phyloP scores from a whole-genome alignment of 805 yeast species.

The Jamesozyma piceae region DNA sequence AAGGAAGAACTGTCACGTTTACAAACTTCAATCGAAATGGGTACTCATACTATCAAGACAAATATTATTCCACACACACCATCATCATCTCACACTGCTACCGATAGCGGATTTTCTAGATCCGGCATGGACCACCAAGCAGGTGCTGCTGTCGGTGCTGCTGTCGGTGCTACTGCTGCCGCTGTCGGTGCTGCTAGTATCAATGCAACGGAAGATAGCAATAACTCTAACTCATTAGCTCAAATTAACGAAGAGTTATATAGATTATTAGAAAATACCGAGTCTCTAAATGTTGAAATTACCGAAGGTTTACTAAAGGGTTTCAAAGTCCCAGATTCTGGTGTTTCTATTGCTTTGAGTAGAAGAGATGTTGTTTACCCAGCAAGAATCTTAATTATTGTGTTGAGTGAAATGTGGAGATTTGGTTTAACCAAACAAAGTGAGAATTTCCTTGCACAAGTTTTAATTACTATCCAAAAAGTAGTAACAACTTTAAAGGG shows the following conservation, averaged over 20 bases:
- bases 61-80: constrained; percentile 27
- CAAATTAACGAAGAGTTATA: constrained; percentile 70
- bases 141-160: constrained; percentile 10
- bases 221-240: constrained; percentile 41
- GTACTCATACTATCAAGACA: constrained; percentile 16
- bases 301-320: constrained; percentile 80
- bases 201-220: constrained; percentile 16
- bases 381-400: constrained; percentile 85
- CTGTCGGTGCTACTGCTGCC: constrained; percentile 27
- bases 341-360: constrained; percentile 72
- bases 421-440: constrained; percentile 86
- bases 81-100: constrained; percentile 5
- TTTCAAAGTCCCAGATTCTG: constrained; percentile 75
- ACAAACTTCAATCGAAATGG: constrained; percentile 30
- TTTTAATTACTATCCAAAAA: constrained; percentile 75
- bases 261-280: constrained; percentile 61
- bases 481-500: constrained; percentile 74
- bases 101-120: not conserved
- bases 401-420: constrained; percentile 96
- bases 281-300: constrained; percentile 68
- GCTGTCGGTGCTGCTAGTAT: not conserved
- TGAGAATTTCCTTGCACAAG: constrained; percentile 84
- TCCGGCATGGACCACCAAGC: constrained; percentile 5
- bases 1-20: constrained; percentile 41
- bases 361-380: constrained; percentile 93